Base-by-base conservation (phyloP, 306 rosid species). In the Delonix regia region DNA sequence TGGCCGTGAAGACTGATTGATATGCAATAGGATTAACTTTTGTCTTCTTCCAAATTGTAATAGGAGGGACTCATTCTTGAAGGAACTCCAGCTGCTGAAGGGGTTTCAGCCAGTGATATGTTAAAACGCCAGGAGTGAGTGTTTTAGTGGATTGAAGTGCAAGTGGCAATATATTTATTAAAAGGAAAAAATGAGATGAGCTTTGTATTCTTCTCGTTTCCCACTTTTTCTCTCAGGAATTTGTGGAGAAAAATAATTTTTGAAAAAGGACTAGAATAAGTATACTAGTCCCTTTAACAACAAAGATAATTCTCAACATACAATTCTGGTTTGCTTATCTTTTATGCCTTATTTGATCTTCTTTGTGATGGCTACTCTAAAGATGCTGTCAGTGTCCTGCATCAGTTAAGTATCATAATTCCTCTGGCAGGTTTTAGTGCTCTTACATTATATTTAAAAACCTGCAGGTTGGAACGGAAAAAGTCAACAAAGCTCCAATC, bases 1-100 rank as follows among this genome's bases (percentile, higher is more conserved):
- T 9, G 36, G 62, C 69, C 38, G 21, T 73, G 39, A 69, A 36
- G 69, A 53, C 72, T 69, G 66, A 72, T 56, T 70, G 59, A 72
- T 56, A 49, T 80, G 64, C 74, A 55, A 15, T 77, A 62, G 55
- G 85, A 74, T 51, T 85, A 65, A 77, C 85, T 73, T 81, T 78
- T 70, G 24, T 79, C 51, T 76, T 72, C 55, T 51, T 9, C 69
- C 63, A 39, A 83, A 75, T 63, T 55, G 45, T 83, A 81, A 83
- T 79, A 95, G 99, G 98, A 93, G 84, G 98, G 99, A 78, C 91
- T 87, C 75, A 88, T 95, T 87, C 82, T 91, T 52, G 94, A 89
- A 80, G 94, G 98, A 73, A 91, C 97, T 84, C 88, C 90, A 76
- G 99, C 99, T 71, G 97, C 98, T 61, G 97, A 91, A 85, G 98